Evolutionary conservation across 2,329 filamentous ascomycete species (phyloP).

Genomic region (Diplodia sapinea): DNA sequence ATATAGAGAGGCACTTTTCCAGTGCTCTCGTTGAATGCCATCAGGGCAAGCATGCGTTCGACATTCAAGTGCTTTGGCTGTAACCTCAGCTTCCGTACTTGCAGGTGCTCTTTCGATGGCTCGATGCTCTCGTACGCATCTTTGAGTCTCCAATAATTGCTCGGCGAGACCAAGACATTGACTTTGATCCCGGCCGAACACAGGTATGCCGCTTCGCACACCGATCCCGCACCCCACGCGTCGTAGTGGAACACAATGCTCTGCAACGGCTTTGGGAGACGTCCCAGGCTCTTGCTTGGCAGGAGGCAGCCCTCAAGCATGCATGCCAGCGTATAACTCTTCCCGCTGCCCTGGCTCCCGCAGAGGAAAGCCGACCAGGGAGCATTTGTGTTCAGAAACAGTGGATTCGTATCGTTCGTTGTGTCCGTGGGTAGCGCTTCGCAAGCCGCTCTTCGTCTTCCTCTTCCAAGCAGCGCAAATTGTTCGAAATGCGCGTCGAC

Average conservation of each 20-base stretch:
- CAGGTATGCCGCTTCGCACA: conserved; percentile 65
- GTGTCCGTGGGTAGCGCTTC: not conserved
- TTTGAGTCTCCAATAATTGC: conserved; percentile 53
- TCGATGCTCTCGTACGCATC: conserved; percentile 47
- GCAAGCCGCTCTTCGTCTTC: not conserved
- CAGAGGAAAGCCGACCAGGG: conserved; percentile 69
- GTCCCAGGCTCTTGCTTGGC: conserved; percentile 48
- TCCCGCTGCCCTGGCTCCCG: conserved; percentile 67
- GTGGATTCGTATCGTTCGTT: conserved; percentile 30
- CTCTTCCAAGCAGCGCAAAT: conserved; percentile 25
- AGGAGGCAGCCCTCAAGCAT: conserved; percentile 66
- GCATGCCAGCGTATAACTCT: conserved; percentile 65
- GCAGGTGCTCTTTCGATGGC: conserved; percentile 45
- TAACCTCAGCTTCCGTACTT: conserved; percentile 56
- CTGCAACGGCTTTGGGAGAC: conserved; percentile 59
- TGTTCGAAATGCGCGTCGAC: conserved; percentile 21
- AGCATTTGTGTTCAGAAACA: conserved; percentile 61
- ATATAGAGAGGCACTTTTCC: conserved; percentile 62
- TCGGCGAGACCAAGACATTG: conserved; percentile 58
- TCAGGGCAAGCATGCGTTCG: conserved; percentile 60
- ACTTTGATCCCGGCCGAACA: conserved; percentile 56
- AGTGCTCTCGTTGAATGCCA: conserved; percentile 54
- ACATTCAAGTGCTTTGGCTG: conserved; percentile 58
- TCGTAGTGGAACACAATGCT: conserved; percentile 67
- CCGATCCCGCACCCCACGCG: conserved; percentile 44